Conservation (phyloP, 345 rosid genomes). For the Stellera chamaejasme region DNA sequence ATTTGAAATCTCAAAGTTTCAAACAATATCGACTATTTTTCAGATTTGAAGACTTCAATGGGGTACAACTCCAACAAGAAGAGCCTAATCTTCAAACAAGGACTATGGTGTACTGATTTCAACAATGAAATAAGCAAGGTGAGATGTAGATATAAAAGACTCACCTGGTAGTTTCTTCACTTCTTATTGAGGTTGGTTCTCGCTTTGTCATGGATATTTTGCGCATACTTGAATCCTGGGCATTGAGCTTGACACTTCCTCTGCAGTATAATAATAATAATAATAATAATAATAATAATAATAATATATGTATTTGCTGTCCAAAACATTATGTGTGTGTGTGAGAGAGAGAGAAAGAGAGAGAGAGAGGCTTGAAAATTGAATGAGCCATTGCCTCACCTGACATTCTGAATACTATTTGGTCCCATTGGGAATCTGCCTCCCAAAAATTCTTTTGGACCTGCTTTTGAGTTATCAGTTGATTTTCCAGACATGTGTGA, state of each 20-base stretch:
- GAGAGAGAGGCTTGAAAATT: too few relatives aligned
- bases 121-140: too few relatives aligned
- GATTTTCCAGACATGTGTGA: constrained; percentile 22
- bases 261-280: constrained; percentile 7
- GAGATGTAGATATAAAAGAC: constrained; percentile 1
- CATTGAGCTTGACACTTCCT: constrained; percentile 20
- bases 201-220: constrained; percentile 27
- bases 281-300: too few relatives aligned
- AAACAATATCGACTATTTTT: too few relatives aligned
- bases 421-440: constrained; percentile 19
- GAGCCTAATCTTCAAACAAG: too few relatives aligned
- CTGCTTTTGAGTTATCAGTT: constrained; percentile 13
- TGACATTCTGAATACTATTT: constrained; percentile 14
- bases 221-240: constrained; percentile 25
- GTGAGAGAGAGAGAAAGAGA: too few relatives aligned
- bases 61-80: too few relatives aligned
- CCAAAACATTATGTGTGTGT: too few relatives aligned
- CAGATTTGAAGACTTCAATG: too few relatives aligned
- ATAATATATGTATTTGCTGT: too few relatives aligned
- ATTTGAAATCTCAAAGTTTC: too few relatives aligned
- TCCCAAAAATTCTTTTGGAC: constrained; percentile 9
- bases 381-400: constrained; percentile 20
- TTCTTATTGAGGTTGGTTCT: constrained; percentile 27
- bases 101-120: too few relatives aligned
- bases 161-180: constrained; percentile 28